phyloP scores from a whole-genome alignment of 2,329 filamentous ascomycete genomes.

The Alternaria ventricosa region DNA sequence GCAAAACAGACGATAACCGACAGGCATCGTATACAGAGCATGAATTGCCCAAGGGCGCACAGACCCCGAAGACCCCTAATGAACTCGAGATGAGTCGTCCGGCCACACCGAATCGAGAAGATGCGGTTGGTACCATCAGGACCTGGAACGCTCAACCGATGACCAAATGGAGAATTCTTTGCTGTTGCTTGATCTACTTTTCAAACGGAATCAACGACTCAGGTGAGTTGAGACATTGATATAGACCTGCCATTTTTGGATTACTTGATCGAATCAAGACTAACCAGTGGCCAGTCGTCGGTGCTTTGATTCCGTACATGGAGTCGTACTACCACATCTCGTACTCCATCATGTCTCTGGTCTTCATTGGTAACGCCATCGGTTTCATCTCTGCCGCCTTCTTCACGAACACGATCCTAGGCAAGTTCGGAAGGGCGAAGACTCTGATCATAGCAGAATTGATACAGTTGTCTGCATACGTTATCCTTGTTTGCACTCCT shows the following conservation, averaged over 20 bases:
- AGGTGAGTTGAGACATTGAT: slow-evolving; percentile 40
- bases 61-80: slow-evolving; percentile 45
- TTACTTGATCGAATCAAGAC: not conserved
- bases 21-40: slow-evolving; percentile 22
- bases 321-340: slow-evolving; percentile 77
- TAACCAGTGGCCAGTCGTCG: slow-evolving; percentile 58
- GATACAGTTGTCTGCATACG: slow-evolving; percentile 66
- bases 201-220: slow-evolving; percentile 76
- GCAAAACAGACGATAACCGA: slow-evolving; percentile 29
- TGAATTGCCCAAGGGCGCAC: slow-evolving; percentile 10
- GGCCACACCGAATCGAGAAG: slow-evolving; percentile 51
- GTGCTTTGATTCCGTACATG: slow-evolving; percentile 82
- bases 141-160: slow-evolving; percentile 65
- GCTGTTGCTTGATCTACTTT: slow-evolving; percentile 70
- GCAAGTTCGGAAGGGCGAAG: slow-evolving; percentile 69
- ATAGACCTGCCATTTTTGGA: not conserved
- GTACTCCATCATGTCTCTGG: slow-evolving; percentile 79
- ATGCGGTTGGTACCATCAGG: slow-evolving; percentile 58
- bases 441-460: slow-evolving; percentile 66
- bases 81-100: slow-evolving; percentile 64
- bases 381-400: slow-evolving; percentile 79
- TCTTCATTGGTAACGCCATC: slow-evolving; percentile 78
- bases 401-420: slow-evolving; percentile 68
- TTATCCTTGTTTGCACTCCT: slow-evolving; percentile 70
- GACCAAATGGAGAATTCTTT: slow-evolving; percentile 73